These are phyloP conservation scores for Gloeophyllum trabeum DNA, from an alignment of 768 basidiomycete species.

Conservation along the genomic window DNA sequence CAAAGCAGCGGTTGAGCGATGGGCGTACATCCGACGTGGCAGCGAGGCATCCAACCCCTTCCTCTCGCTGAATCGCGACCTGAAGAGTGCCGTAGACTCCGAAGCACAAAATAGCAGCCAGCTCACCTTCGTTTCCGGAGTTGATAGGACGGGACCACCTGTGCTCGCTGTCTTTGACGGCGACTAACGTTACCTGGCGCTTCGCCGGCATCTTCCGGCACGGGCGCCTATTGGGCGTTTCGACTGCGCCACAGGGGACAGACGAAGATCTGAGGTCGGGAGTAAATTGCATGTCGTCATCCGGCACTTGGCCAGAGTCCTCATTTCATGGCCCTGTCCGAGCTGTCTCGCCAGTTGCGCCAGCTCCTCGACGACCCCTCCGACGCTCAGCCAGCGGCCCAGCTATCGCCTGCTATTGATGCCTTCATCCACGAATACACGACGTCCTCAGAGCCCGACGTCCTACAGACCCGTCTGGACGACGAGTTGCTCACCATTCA, in stretches of 20 bases:
- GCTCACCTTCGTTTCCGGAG: slow-evolving; percentile 15
- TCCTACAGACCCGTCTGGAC: slow-evolving; percentile 39
- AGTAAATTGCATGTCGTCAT: not conserved
- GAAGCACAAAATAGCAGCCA: not conserved
- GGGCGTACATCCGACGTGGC: slow-evolving; percentile 16
- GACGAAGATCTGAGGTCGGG: not conserved
- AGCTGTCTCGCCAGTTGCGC: slow-evolving; percentile 41
- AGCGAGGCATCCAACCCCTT: slow-evolving; percentile 19
- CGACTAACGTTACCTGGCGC: no score
- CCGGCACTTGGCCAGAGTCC: not conserved
- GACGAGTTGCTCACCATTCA: slow-evolving; percentile 57
- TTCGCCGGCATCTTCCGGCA: slow-evolving; percentile 7
- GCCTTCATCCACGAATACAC: slow-evolving; percentile 40
- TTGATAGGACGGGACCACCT: slow-evolving; percentile 7
- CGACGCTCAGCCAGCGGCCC: slow-evolving; percentile 37
- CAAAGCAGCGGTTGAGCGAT: no score
- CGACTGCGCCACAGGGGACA: not conserved
- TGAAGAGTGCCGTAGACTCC: no score
- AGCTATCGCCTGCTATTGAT: slow-evolving; percentile 39
- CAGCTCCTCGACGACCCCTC: slow-evolving; percentile 41
- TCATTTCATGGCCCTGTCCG: slow-evolving; percentile 21
- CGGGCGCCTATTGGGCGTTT: not conserved
- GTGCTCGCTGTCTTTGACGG: slow-evolving; percentile 23
- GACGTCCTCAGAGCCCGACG: slow-evolving; percentile 33
- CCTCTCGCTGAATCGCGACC: no score